A percentile compares a stretch with the other conserved stretches of the same genome.
phyloP scores from a whole-genome alignment of 371 early-diverging fungal genomes.

The Syncephalastrum racemosum region DNA sequence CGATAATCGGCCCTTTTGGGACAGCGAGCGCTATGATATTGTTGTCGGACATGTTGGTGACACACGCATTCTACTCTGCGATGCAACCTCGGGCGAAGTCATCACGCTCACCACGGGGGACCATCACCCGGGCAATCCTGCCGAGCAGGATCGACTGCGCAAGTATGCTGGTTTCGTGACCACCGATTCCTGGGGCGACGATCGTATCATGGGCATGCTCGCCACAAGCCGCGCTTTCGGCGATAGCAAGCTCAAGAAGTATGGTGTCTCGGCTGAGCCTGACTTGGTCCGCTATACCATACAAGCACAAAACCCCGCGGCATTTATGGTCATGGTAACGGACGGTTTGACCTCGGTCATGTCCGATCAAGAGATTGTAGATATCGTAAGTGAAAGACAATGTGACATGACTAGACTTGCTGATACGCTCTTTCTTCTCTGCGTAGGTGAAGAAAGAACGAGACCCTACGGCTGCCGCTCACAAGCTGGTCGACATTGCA shows the following conservation, averaged over 20 bases:
- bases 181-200: conserved; percentile 79
- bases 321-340: conserved; percentile 55
- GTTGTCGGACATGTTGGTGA: conserved; percentile 67
- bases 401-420: neutral
- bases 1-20: conserved; percentile 60
- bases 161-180: conserved; percentile 65
- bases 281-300: conserved; percentile 56
- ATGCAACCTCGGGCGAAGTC: conserved; percentile 52
- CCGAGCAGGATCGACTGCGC: conserved; percentile 55
- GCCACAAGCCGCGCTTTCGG: conserved; percentile 78
- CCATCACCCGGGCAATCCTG: conserved; percentile 63
- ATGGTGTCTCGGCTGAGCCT: conserved; percentile 77
- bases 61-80: conserved; percentile 60
- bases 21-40: conserved; percentile 52
- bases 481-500: conserved; percentile 63
- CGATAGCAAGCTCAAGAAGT: conserved; percentile 69
- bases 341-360: conserved; percentile 77
- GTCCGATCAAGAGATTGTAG: conserved; percentile 79
- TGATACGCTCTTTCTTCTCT: neutral
- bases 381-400: conserved; percentile 51
- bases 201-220: conserved; percentile 67
- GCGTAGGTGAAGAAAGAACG: conserved; percentile 52
- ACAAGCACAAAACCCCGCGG: conserved; percentile 37
- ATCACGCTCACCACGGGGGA: conserved; percentile 57
- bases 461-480: conserved; percentile 60